Percentiles rank a stretch among this genome's conserved stretches.
Conservation (phyloP, 345 rosid species). For the Hypericum perforatum region DNA sequence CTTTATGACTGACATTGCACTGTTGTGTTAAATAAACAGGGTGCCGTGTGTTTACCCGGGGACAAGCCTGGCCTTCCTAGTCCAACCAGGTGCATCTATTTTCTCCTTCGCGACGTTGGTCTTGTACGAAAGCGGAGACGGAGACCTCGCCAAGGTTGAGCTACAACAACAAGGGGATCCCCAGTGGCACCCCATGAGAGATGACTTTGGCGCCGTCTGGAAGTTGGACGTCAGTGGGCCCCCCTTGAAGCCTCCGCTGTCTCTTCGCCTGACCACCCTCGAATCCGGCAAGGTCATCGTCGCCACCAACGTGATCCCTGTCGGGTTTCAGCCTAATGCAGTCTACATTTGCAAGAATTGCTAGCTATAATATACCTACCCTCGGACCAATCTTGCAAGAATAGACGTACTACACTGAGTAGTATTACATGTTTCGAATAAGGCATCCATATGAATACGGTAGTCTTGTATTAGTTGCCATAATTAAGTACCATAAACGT, state of each 20-base stretch:
- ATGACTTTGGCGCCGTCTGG: slow-evolving; percentile 60
- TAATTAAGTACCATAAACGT: no score
- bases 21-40: slow-evolving; percentile 19
- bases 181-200: slow-evolving; percentile 47
- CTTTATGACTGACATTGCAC: background rate
- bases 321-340: slow-evolving; percentile 29
- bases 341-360: no score
- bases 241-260: slow-evolving; percentile 37
- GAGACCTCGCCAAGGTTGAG: slow-evolving; percentile 30
- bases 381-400: no score
- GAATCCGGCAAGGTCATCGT: slow-evolving; percentile 24
- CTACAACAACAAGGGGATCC: slow-evolving; percentile 35
- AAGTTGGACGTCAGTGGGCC: slow-evolving; percentile 29
- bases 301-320: slow-evolving; percentile 43
- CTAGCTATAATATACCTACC: no score
- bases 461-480: no score
- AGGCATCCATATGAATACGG: no score
- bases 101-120: slow-evolving; percentile 41
- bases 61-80: slow-evolving; percentile 26
- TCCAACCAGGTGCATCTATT: slow-evolving; percentile 43
- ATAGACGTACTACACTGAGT: no score
- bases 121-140: slow-evolving; percentile 43
- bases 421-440: no score
- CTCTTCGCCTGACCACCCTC: slow-evolving; percentile 36
- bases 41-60: slow-evolving; percentile 45